Evolutionary conservation across 2,329 filamentous ascomycete genomes (phyloP).

Genomic region (Neocucurbitaria cava): DNA sequence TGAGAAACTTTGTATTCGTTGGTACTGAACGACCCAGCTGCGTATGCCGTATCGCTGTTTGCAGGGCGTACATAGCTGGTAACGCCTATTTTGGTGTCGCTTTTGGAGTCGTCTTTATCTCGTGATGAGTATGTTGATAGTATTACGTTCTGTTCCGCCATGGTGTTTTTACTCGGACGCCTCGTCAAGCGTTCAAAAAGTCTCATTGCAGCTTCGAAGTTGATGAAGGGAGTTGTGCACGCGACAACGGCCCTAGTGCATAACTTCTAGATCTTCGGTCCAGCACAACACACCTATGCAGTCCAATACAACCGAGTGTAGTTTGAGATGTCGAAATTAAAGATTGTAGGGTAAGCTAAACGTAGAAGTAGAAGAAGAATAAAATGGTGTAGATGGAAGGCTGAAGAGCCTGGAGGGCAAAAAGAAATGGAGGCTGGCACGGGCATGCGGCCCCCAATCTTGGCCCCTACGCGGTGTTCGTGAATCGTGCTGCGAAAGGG

Average conservation of each 20-base stretch:
- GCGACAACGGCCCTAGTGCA: not conserved
- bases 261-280: not conserved
- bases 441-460: not conserved
- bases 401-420: not conserved
- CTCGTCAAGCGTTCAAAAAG: conserved; percentile 11
- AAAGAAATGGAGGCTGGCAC: not conserved
- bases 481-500: no score
- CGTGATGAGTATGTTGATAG: conserved; percentile 7
- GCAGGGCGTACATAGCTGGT: not conserved
- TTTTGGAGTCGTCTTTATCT: not conserved
- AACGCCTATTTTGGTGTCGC: not conserved
- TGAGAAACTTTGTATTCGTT: conserved; percentile 4
- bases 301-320: not conserved
- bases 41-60: not conserved
- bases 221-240: not conserved
- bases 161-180: conserved; percentile 8
- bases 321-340: not conserved
- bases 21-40: not conserved
- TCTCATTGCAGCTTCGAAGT: conserved; percentile 7
- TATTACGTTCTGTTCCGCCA: conserved; percentile 8
- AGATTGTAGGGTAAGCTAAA: not conserved
- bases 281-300: not conserved
- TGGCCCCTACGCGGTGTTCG: not conserved
- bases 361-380: not conserved
- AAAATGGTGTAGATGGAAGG: not conserved